Evolutionary conservation across 345 rosid species (phyloP).

Genomic region (Excoecaria cochinchinensis): DNA sequence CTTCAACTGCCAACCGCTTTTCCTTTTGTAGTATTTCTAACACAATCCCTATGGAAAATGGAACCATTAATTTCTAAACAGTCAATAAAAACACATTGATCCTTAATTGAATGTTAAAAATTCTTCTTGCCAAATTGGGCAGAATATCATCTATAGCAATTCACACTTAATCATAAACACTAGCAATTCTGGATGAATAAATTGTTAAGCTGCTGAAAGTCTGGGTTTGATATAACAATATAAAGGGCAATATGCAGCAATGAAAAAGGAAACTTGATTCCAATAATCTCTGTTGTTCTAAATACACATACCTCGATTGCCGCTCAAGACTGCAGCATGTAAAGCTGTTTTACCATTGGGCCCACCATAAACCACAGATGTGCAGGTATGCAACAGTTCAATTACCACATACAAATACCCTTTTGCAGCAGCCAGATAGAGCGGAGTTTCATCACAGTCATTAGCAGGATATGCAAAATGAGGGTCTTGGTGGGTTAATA

Average conservation of each 20-base stretch:
- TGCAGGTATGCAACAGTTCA: neutral
- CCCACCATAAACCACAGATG: slow-evolving; percentile 12
- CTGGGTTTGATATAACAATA: too few relatives aligned
- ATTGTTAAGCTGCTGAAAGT: too few relatives aligned
- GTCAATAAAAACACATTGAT: neutral
- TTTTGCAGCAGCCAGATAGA: slow-evolving; percentile 29
- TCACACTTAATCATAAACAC: too few relatives aligned
- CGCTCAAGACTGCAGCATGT: slow-evolving; percentile 13
- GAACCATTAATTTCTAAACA: neutral
- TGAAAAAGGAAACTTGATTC: too few relatives aligned
- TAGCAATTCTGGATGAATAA: too few relatives aligned
- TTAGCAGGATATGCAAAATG: neutral
- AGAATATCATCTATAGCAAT: neutral
- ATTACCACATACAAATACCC: neutral
- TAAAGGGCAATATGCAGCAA: too few relatives aligned
- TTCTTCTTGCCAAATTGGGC: neutral
- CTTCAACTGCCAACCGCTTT: neutral
- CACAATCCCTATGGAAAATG: neutral
- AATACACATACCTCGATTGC: slow-evolving; percentile 9
- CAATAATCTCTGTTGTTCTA: neutral
- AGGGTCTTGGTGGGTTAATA: slow-evolving; percentile 5
- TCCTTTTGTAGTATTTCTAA: neutral
- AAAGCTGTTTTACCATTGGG: slow-evolving; percentile 30
- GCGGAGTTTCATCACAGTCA: slow-evolving; percentile 19
- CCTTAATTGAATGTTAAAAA: neutral